Base-by-base conservation (phyloP, 768 basidiomycete species). In the Neoboletus subvelutipes region DNA sequence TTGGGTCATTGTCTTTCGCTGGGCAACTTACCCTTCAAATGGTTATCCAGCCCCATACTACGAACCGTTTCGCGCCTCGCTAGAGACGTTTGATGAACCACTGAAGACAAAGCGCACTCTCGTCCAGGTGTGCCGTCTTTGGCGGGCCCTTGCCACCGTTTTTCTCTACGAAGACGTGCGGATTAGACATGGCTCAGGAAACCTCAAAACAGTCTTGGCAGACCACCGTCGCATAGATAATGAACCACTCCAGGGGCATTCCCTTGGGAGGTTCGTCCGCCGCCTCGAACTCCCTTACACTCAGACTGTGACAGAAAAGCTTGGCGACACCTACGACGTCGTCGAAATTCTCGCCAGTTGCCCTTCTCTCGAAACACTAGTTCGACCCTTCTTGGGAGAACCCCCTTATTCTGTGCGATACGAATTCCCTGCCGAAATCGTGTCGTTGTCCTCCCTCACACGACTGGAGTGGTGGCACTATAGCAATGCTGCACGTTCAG, bases 401-500 rank as follows among this genome's bases (percentile, higher is more conserved):
- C 61, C 58, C 42, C 61, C 68, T 18, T 56, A 66, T 20, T 53
- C 62, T 9, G 67, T 79, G 15, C 73, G 70, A 34, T 88, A 81
- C 69, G 81, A 85, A 28, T 83, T 80, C 64, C 80, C 82, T 54
- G 76, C 78, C 11, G 75, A 75, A 15, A 74, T 70, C 52, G 68
- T 83, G 4, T 65, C 77, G 4, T 59, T 87, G 15, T 72, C 76
- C 22, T 80, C 80, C 22, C 74, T 89, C 40, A 80, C 78, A 43
- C 81, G 85, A 28, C 76, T 89, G 31, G 86, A 88, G 48, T 88
- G 86, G 85, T 87, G 84, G 83, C 79, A 87, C 63, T 68, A 81
- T 60, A 73, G 69, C 57, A 67, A 71, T 67, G 86, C 86, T 22
- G 80, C 83, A 39, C 77, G 82, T 45, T 77, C 83, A 18, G 86